These are phyloP conservation scores for Solanum chilense DNA, from an alignment of 257 asterid species.

Conservation along the genomic window DNA sequence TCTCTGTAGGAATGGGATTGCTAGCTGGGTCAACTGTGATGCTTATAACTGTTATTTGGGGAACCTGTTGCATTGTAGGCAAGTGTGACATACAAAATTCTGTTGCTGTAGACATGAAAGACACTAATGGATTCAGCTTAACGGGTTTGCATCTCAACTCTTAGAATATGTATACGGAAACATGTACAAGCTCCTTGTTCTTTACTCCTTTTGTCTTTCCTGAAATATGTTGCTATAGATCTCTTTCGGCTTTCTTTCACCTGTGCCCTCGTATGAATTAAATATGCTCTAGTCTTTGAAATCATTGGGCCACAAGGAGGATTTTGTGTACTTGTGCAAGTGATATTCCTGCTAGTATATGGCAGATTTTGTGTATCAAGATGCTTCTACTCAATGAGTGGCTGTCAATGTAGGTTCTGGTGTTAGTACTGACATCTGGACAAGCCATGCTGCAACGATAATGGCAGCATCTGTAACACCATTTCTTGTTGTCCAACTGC, in stretches of 20 bases:
- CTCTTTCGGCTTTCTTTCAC: background rate
- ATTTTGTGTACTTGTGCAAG: background rate
- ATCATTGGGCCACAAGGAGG: background rate
- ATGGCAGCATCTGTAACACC: slow-evolving; percentile 86
- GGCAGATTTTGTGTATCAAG: background rate
- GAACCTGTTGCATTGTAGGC: slow-evolving; percentile 74
- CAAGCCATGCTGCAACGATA: slow-evolving; percentile 69
- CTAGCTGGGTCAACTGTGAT: slow-evolving; percentile 93
- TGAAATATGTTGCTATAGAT: background rate
- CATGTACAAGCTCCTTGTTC: background rate
- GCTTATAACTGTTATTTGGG: slow-evolving; percentile 90
- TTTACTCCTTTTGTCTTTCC: background rate
- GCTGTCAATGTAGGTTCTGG: slow-evolving; percentile 66
- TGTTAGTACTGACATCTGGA: slow-evolving; percentile 71
- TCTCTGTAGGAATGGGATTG: slow-evolving; percentile 90
- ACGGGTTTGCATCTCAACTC: slow-evolving; percentile 33
- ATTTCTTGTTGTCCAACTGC: slow-evolving; percentile 64
- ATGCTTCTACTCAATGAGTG: background rate
- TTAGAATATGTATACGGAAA: background rate
- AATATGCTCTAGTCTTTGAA: background rate
- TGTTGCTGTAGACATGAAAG: slow-evolving; percentile 44
- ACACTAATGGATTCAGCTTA: slow-evolving; percentile 55
- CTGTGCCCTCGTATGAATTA: background rate
- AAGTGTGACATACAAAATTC: slow-evolving; percentile 55
- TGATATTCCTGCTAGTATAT: background rate